These are phyloP conservation scores for Paraphysoderma sedebokerense DNA, from an alignment of 371 early-diverging fungal genomes.

Conservation along the genomic window DNA sequence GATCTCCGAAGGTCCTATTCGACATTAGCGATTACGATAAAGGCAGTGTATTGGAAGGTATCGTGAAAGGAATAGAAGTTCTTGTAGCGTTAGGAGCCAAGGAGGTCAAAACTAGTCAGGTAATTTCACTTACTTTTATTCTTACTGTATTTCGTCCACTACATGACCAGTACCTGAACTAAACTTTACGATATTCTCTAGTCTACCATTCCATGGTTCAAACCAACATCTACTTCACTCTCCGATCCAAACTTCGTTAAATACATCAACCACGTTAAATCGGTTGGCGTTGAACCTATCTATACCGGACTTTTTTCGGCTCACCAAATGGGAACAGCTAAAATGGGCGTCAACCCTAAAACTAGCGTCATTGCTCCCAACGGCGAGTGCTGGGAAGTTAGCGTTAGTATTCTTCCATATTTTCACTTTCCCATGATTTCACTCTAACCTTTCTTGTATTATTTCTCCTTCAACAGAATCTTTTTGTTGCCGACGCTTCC, in stretches of 20 bases:
- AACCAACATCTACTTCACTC: not conserved
- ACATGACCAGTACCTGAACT: no score
- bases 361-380: conserved; percentile 42
- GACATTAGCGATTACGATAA: conserved; percentile 32
- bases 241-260: not conserved
- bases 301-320: conserved; percentile 6
- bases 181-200: conserved; percentile 9
- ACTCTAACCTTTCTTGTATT: no score
- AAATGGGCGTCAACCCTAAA: conserved; percentile 41
- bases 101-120: conserved; percentile 34
- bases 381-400: conserved; percentile 57
- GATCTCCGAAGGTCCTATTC: conserved; percentile 21
- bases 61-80: conserved; percentile 27
- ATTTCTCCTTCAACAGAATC: no score
- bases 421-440: no score
- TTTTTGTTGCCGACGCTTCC: conserved; percentile 55
- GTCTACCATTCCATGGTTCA: not conserved
- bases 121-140: no score
- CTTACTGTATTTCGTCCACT: no score
- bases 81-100: conserved; percentile 47
- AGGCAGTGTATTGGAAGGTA: conserved; percentile 24
- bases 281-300: not conserved
- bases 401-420: no score
- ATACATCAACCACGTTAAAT: not conserved
- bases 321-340: conserved; percentile 48